Evolutionary conservation across 1,284 basidiomycete genomes (phyloP).

Genomic region (Apiotrichum siamense): DNA sequence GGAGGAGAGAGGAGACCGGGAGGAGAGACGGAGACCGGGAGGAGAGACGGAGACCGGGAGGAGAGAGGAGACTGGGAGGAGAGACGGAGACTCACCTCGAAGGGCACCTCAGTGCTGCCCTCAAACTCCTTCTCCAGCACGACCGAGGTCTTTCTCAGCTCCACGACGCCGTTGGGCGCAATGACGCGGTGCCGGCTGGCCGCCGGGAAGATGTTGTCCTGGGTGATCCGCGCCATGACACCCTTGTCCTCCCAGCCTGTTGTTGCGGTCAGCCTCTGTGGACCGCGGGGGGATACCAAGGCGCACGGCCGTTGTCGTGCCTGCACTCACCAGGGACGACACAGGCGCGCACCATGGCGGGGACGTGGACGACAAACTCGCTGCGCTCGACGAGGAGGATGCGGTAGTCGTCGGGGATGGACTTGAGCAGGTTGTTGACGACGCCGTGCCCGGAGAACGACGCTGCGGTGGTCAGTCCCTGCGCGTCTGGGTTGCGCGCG

Average conservation of each 20-base stretch:
- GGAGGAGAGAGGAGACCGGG: too few species aligned
- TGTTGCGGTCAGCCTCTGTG: not conserved
- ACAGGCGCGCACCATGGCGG: constrained; percentile 43
- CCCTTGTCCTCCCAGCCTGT: constrained; percentile 46
- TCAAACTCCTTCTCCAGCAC: constrained; percentile 42
- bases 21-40: too few species aligned
- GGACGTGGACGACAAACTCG: constrained; percentile 41
- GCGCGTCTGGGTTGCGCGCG: not conserved
- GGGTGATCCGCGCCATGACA: constrained; percentile 26
- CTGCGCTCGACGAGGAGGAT: constrained; percentile 48
- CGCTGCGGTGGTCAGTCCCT: constrained; percentile 21
- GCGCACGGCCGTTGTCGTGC: not conserved
- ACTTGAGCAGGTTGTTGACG: constrained; percentile 35
- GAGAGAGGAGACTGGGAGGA: not conserved
- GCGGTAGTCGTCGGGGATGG: constrained; percentile 43
- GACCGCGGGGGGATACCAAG: not conserved
- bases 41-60: too few species aligned
- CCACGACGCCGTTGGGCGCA: constrained; percentile 37
- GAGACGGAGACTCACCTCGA: constrained; percentile 34
- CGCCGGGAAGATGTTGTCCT: constrained; percentile 36
- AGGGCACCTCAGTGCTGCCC: constrained; percentile 40
- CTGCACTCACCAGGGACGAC: constrained; percentile 43
- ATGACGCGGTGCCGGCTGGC: constrained; percentile 35
- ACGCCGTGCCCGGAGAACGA: constrained; percentile 34
- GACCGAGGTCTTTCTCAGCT: constrained; percentile 36